These are phyloP conservation scores for Ophiostoma quercus DNA, from an alignment of 2,329 filamentous ascomycete species.

Conservation along the genomic window DNA sequence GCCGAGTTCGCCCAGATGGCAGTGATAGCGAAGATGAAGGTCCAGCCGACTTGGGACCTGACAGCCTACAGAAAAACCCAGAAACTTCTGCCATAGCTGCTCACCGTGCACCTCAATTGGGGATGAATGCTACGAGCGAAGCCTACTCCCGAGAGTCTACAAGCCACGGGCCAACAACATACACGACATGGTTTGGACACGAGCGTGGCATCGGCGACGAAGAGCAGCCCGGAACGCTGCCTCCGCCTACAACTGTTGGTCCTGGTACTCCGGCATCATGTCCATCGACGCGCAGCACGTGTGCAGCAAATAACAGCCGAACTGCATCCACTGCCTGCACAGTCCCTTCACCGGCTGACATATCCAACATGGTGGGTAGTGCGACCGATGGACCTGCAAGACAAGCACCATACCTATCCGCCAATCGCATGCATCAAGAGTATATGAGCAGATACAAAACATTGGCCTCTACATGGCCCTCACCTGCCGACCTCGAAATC, in stretches of 20 bases:
- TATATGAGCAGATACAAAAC: slow-evolving; percentile 20
- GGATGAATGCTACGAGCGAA: background rate
- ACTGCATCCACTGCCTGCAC: background rate
- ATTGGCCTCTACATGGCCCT: slow-evolving; percentile 20
- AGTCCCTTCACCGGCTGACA: background rate
- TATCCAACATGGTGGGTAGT: background rate
- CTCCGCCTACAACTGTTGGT: background rate
- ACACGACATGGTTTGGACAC: slow-evolving; percentile 21
- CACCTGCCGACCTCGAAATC: background rate
- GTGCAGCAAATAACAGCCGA: background rate
- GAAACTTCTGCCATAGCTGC: background rate
- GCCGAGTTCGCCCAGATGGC: too few species aligned
- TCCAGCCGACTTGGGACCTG: background rate
- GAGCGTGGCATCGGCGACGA: slow-evolving; percentile 14
- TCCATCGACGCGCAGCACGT: background rate
- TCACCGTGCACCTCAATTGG: background rate
- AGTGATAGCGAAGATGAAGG: background rate
- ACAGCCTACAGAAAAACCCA: background rate
- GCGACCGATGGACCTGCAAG: background rate
- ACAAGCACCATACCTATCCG: background rate
- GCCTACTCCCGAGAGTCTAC: background rate
- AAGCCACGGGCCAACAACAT: background rate
- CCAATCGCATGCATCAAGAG: slow-evolving; percentile 11
- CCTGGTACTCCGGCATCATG: background rate
- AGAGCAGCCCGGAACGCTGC: background rate